phyloP scores from a whole-genome alignment of 495 filamentous ascomycete species.

The Aspergillus taichungensis region DNA sequence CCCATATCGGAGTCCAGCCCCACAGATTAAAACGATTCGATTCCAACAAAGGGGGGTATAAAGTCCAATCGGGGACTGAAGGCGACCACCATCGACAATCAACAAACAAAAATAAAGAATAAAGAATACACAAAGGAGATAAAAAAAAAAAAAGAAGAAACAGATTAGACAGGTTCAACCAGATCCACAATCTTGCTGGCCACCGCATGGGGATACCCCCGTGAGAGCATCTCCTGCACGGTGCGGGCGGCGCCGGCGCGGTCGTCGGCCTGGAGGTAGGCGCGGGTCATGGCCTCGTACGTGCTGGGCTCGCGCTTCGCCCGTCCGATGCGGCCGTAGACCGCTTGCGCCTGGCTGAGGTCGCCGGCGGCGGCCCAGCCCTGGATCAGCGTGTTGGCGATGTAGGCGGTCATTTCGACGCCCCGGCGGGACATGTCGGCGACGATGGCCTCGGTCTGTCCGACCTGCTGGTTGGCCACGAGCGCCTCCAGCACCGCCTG shows the following conservation, averaged over 20 bases:
- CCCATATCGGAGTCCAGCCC: no score
- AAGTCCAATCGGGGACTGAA: no score
- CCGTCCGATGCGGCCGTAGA: slow-evolving; percentile 66
- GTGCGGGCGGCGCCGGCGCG: slow-evolving; percentile 61
- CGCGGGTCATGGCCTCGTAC: slow-evolving; percentile 98
- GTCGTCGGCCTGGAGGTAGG: slow-evolving; percentile 77
- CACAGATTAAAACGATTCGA: no score
- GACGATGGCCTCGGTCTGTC: slow-evolving; percentile 65
- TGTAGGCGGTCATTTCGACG: slow-evolving; percentile 90
- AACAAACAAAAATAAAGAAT: slow-evolving; percentile 9
- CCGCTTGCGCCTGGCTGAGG: slow-evolving; percentile 64
- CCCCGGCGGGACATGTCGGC: slow-evolving; percentile 58
- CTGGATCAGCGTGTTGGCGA: slow-evolving; percentile 98
- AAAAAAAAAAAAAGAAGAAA: slow-evolving; percentile 1
- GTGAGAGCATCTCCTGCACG: slow-evolving; percentile 81
- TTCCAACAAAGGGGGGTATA: no score
- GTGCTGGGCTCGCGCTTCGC: slow-evolving; percentile 88
- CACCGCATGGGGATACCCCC: slow-evolving; percentile 87
- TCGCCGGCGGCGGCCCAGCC: slow-evolving; percentile 86
- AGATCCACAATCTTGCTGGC: slow-evolving; percentile 86
- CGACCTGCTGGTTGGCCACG: slow-evolving; percentile 84
- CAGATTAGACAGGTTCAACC: slow-evolving; percentile 46
- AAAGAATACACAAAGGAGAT: slow-evolving; percentile 20
- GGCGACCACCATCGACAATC: slow-evolving; percentile 3
- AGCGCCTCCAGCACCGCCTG: slow-evolving; percentile 93